phyloP scores from a whole-genome alignment of 2,329 filamentous ascomycete genomes.

The Fusarium burgessii region DNA sequence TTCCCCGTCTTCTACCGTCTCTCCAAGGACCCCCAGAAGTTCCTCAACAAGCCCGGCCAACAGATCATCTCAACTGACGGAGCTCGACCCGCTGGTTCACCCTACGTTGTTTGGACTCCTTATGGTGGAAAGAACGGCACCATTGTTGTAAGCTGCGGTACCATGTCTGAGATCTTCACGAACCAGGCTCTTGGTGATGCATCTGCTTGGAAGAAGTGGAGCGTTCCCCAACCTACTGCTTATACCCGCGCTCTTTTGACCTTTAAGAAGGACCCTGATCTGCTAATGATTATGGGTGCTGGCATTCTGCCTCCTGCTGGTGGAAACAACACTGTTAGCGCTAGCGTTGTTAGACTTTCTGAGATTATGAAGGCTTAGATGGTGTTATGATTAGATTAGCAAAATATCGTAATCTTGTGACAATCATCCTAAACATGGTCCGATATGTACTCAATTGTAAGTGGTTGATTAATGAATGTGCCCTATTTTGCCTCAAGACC shows the following conservation, averaged over 20 bases:
- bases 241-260: constrained; percentile 55
- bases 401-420: too few relatives aligned
- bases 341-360: constrained; percentile 51
- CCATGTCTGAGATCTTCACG: constrained; percentile 55
- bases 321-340: constrained; percentile 58
- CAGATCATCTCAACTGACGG: constrained; percentile 51
- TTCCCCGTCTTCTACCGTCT: constrained; percentile 62
- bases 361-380: constrained; percentile 43
- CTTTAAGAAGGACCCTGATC: constrained; percentile 51
- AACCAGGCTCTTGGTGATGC: constrained; percentile 57
- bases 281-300: constrained; percentile 58
- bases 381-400: accelerated
- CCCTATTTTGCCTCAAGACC: neutral
- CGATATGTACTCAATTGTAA: too few relatives aligned
- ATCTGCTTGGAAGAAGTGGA: constrained; percentile 53
- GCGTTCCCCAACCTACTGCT: constrained; percentile 51
- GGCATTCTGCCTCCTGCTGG: constrained; percentile 59
- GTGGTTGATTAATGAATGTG: too few relatives aligned
- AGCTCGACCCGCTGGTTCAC: constrained; percentile 54
- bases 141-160: constrained; percentile 57
- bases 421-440: too few relatives aligned
- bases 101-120: constrained; percentile 59
- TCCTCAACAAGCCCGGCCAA: constrained; percentile 49
- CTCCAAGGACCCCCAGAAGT: constrained; percentile 53
- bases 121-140: constrained; percentile 60